Base-by-base conservation (phyloP, 1,139 yeast species). In the Blastobotrys indianensis region DNA sequence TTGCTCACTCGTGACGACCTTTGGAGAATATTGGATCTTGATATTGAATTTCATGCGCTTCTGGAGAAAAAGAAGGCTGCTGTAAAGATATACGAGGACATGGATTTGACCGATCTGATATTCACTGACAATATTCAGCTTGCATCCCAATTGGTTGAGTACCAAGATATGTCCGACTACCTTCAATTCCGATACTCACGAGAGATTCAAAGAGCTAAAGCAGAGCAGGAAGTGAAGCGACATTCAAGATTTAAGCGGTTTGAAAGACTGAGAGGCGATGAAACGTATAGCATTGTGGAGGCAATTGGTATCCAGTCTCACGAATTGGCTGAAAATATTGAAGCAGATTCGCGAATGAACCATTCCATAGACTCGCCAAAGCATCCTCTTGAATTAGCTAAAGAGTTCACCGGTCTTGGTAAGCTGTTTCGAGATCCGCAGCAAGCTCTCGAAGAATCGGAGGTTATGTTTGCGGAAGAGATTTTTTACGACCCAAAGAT, bases 21-120 rank as follows among this genome's bases (percentile, higher is more conserved):
- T 51, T 94, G 98, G 98, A 78, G 92, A 61, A 82, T 90, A 53
- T 83, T 87, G 9, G 82, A 79, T 54, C 74, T 88, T 44, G 97
- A 92, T 62, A 76, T 88, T 54, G 97, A 87, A 57, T 92, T 80
- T 65, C 97, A 90, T 61, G 84, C 95, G 8, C 70, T 90, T 40
- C 73, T 85, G 50, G 88, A 85, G 56, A 90, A 88, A 69, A 77
- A 84, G 16, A 72, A 75, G 46, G 76, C 82, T 37, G 78, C 84
- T 30, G 75, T 75, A 53, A 76, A 74, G 45, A 69, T 86, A 47
- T 79, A 79, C 50, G 72, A 75, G 17, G 69, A 77, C 13, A 67
- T 88, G 51, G 70, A 70, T 20, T 63, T 76, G 16, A n/a, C 4
- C 12, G 96, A 87, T 62, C 73, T 76, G 38, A 69, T 80, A 15